These are phyloP conservation scores for Saccharomycopsis phalli DNA, from an alignment of 1,139 yeast genomes.

Conservation along the genomic window DNA sequence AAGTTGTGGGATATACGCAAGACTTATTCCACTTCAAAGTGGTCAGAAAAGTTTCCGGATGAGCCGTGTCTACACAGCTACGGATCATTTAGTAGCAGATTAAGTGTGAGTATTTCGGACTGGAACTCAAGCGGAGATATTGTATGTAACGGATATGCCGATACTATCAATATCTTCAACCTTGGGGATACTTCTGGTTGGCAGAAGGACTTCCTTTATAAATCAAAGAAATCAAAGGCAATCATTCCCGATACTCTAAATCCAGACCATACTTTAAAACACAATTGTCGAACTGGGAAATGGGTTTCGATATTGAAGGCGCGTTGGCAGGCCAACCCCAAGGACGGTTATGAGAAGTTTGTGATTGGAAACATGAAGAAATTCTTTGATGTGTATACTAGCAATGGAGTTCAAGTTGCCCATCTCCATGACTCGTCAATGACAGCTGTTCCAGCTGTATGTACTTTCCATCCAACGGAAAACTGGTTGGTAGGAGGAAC, in stretches of 20 bases:
- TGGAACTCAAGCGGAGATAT: slow-evolving; percentile 72
- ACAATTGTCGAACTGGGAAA: slow-evolving; percentile 91
- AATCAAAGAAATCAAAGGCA: slow-evolving; percentile 24
- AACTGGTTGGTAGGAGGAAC: slow-evolving; percentile 93
- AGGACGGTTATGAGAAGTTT: slow-evolving; percentile 70
- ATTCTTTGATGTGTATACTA: slow-evolving; percentile 70
- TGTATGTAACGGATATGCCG: slow-evolving; percentile 91
- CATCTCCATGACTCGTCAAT: slow-evolving; percentile 51
- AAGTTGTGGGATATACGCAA: slow-evolving; percentile 80
- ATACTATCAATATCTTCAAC: slow-evolving; percentile 59
- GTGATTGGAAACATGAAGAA: slow-evolving; percentile 91
- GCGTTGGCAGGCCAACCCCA: slow-evolving; percentile 66
- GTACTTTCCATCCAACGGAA: slow-evolving; percentile 69
- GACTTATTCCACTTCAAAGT: slow-evolving; percentile 33
- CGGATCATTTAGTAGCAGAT: slow-evolving; percentile 61
- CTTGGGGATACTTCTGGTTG: slow-evolving; percentile 22
- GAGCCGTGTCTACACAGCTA: slow-evolving; percentile 41
- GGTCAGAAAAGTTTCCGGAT: slow-evolving; percentile 37
- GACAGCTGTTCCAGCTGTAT: slow-evolving; percentile 91
- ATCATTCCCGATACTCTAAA: slow-evolving; percentile 26
- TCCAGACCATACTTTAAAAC: slow-evolving; percentile 59
- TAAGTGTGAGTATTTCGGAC: slow-evolving; percentile 78
- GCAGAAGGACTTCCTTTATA: slow-evolving; percentile 20
- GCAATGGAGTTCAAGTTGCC: slow-evolving; percentile 68
- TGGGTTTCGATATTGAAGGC: slow-evolving; percentile 93